These are phyloP conservation scores for Vaccinium corymbosum DNA, from an alignment of 148 eudicot species.

Conservation along the genomic window DNA sequence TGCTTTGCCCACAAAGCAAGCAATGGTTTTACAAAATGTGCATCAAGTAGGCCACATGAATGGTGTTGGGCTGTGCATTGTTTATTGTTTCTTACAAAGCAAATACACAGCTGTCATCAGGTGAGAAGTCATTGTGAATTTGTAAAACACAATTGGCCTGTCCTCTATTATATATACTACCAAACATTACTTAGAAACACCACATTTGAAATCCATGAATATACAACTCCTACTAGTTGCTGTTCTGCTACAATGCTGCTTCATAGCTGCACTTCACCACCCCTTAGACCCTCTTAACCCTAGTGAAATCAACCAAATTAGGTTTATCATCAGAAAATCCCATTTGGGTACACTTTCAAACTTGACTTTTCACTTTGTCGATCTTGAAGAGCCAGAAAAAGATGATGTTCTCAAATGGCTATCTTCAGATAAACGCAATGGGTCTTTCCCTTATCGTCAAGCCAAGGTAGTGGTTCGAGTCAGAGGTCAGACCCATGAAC, in stretches of 20 bases:
- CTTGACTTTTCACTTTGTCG: conserved; percentile 67
- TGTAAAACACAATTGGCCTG: neutral
- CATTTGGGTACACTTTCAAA: conserved; percentile 38
- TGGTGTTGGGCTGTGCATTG: neutral
- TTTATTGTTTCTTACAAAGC: neutral
- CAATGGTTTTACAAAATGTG: neutral
- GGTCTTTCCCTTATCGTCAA: conserved; percentile 44
- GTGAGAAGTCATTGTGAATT: neutral
- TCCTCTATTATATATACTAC: neutral
- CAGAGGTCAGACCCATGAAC: conserved; percentile 50
- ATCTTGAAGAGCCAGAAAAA: conserved; percentile 82
- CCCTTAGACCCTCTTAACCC: conserved; percentile 77
- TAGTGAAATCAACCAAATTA: conserved; percentile 47
- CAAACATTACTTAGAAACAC: conserved; percentile 7
- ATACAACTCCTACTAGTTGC: conserved; percentile 3
- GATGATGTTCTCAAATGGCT: conserved; percentile 49
- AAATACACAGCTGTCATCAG: neutral
- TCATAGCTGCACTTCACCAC: conserved; percentile 31
- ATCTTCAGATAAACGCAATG: conserved; percentile 25
- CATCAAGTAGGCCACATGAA: neutral
- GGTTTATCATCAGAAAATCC: conserved; percentile 42
- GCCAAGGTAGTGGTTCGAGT: conserved; percentile 66
- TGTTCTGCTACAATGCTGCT: conserved; percentile 17
- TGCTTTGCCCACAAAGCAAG: neutral
- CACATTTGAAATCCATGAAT: conserved; percentile 13